Percentiles rank a stretch among this genome's conserved stretches.
These are phyloP conservation scores for Rhizopus stolonifer DNA, from an alignment of 371 early-diverging fungal species.

Conservation along the genomic window DNA sequence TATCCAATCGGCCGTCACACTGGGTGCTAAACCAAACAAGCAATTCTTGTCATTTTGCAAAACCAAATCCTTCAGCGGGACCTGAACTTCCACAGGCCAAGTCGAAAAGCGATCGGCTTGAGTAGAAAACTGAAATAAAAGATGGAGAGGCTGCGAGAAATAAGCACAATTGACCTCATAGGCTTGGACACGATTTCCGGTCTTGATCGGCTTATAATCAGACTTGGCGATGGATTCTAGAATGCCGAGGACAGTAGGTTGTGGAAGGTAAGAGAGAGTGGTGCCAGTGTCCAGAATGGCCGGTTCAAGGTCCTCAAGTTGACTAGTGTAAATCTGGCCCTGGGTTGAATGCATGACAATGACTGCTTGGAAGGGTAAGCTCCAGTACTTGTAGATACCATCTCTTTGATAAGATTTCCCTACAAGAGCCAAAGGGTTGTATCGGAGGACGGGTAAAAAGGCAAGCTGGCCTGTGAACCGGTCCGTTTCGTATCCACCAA, in stretches of 20 bases:
- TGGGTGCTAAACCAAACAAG: constrained; percentile 33
- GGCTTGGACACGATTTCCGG: constrained; percentile 7
- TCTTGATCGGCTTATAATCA: constrained; percentile 9
- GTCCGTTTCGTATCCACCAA: constrained; percentile 55
- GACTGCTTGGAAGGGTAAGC: constrained; percentile 25
- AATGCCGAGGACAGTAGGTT: constrained; percentile 2
- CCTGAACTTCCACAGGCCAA: constrained; percentile 16
- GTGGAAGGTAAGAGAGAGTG: constrained; percentile 26
- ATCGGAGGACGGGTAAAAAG: constrained; percentile 32
- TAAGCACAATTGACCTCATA: constrained; percentile 20
- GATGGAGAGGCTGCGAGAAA: constrained; percentile 6
- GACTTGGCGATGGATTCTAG: constrained; percentile 10
- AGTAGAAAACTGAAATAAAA: constrained; percentile 20
- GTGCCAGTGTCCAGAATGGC: constrained; percentile 37
- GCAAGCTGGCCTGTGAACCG: constrained; percentile 46
- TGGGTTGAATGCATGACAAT: neutral
- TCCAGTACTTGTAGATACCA: constrained; percentile 28
- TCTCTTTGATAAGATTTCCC: neutral
- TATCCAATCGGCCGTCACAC: constrained; percentile 20
- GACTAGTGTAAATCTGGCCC: constrained; percentile 7
- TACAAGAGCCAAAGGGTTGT: constrained; percentile 2
- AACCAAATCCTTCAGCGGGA: constrained; percentile 20
- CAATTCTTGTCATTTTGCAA: constrained; percentile 23
- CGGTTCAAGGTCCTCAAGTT: constrained; percentile 11
- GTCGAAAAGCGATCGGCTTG: neutral